phyloP scores from a whole-genome alignment of 352 stramenopile genomes.

The Globisporangium echinulatum region DNA sequence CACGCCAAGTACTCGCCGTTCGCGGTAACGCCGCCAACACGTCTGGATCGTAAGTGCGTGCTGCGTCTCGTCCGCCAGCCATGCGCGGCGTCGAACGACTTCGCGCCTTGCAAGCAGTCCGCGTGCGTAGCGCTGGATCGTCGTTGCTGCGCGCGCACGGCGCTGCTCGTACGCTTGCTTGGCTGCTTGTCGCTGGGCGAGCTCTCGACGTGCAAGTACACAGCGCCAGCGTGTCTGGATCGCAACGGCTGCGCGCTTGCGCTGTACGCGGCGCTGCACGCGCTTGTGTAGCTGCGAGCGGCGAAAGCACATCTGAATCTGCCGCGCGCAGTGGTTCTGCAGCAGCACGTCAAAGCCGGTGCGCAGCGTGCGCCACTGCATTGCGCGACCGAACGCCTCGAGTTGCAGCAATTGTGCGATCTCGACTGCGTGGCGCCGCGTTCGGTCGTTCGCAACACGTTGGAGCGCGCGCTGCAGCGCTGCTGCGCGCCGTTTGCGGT shows the following conservation, averaged over 20 bases:
- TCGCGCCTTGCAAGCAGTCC: slow-evolving; percentile 20
- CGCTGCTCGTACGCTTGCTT: slow-evolving; percentile 6
- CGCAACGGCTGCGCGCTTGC: slow-evolving; percentile 17
- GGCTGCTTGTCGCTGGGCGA: slow-evolving; percentile 10
- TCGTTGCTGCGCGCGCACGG: slow-evolving; percentile 17
- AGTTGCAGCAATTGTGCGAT: slow-evolving; percentile 49
- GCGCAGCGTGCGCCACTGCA: slow-evolving; percentile 51
- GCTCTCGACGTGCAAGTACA: slow-evolving; percentile 18
- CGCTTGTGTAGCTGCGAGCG: slow-evolving; percentile 25
- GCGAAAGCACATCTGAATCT: slow-evolving; percentile 47
- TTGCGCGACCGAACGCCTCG: slow-evolving; percentile 41
- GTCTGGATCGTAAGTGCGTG: slow-evolving; percentile 13
- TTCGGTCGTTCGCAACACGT: slow-evolving; percentile 29
- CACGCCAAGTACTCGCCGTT: slow-evolving; percentile 8
- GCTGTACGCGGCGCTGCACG: slow-evolving; percentile 15
- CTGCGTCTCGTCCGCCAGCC: slow-evolving; percentile 16
- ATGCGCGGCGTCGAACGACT: slow-evolving; percentile 4
- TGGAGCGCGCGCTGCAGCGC: slow-evolving; percentile 28
- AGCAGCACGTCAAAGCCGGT: slow-evolving; percentile 48
- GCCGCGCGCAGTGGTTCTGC: slow-evolving; percentile 36
- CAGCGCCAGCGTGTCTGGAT: slow-evolving; percentile 36
- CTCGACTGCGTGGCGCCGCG: slow-evolving; percentile 30
- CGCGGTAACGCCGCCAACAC: slow-evolving; percentile 20
- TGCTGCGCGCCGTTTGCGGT: slow-evolving; percentile 29
- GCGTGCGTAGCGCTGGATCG: slow-evolving; percentile 24